phyloP scores from a whole-genome alignment of 305 asterid species.

The Andrographis paniculata region DNA sequence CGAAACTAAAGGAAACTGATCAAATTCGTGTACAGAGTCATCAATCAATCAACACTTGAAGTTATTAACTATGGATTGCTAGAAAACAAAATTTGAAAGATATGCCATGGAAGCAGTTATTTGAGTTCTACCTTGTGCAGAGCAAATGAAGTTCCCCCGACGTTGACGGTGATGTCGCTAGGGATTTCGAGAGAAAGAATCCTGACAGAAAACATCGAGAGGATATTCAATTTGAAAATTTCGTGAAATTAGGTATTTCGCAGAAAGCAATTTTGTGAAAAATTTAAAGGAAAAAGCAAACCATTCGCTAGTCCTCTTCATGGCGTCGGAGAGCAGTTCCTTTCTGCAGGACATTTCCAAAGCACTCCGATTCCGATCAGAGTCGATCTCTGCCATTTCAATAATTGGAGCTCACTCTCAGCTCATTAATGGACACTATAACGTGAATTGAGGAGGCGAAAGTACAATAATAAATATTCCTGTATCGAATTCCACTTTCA shows the following conservation, averaged over 20 bases:
- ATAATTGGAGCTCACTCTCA: neutral
- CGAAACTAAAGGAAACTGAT: constrained; percentile 35
- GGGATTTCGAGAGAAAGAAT: constrained; percentile 44
- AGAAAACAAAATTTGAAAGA: no score
- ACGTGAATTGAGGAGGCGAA: neutral
- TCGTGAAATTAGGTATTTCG: neutral
- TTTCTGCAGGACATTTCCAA: neutral
- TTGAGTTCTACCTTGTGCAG: constrained; percentile 41
- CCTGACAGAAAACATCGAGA: constrained; percentile 7
- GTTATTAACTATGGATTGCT: no score
- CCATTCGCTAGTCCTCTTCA: constrained; percentile 5
- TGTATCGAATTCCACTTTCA: neutral
- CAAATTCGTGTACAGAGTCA: neutral
- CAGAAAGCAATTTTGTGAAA: neutral
- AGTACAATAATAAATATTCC: neutral
- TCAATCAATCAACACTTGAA: no score
- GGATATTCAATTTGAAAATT: neutral
- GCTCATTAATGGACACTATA: neutral
- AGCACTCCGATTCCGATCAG: no score
- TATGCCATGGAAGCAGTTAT: no score
- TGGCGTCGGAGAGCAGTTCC: neutral
- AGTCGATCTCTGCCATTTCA: neutral
- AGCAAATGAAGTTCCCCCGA: constrained; percentile 41
- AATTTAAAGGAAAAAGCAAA: neutral
- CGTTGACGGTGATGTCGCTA: constrained; percentile 42